A percentile compares a stretch with the other conserved stretches of the same genome.
Conservation (phyloP, 441 rosid genomes). For the Macaranga tanarius region DNA sequence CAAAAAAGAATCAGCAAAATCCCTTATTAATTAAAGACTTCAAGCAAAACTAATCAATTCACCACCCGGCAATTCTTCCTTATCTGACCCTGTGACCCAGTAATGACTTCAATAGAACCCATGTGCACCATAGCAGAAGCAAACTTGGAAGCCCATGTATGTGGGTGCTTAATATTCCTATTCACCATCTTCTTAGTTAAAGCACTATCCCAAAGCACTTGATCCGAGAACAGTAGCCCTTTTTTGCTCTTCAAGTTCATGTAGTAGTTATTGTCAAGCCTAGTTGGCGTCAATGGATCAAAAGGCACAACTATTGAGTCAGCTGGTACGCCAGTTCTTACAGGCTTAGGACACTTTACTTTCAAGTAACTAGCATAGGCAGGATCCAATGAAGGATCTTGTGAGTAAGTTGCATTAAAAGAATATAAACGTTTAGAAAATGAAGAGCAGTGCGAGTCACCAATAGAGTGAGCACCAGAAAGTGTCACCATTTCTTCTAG, state of each 20-base stretch:
- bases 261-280: conserved; percentile 16
- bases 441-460: conserved; percentile 20
- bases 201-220: conserved; percentile 11
- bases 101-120: conserved; percentile 20
- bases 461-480: conserved; percentile 26
- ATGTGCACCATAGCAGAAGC: conserved; percentile 21
- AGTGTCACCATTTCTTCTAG: conserved; percentile 24
- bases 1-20: no score
- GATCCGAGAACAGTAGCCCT: conserved; percentile 18
- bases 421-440: conserved; percentile 19
- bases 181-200: conserved; percentile 6
- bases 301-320: not conserved
- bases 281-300: conserved; percentile 9
- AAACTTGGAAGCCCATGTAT: conserved; percentile 13
- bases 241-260: not conserved
- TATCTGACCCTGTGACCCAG: conserved; percentile 17
- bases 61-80: conserved; percentile 14
- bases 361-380: conserved; percentile 14
- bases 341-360: conserved; percentile 6
- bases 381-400: conserved; percentile 20
- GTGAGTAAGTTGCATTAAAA: conserved; percentile 8
- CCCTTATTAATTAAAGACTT: not conserved
- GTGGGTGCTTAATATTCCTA: not conserved
- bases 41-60: not conserved
- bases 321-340: not conserved